These are phyloP conservation scores for Diplotaxis tenuifolia DNA, from an alignment of 345 rosid genomes.

Conservation along the genomic window DNA sequence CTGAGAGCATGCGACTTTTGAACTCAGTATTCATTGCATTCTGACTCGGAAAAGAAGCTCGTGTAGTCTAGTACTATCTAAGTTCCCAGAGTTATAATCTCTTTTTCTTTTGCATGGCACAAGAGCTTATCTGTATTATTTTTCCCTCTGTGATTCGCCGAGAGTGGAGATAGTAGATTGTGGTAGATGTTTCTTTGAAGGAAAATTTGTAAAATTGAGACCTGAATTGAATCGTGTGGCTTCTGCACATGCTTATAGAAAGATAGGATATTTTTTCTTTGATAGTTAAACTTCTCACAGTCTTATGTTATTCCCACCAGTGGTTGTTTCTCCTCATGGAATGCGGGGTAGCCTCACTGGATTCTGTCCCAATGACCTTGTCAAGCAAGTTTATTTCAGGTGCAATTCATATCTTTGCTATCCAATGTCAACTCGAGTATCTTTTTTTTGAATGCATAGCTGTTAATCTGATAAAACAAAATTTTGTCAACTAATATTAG, in stretches of 20 bases:
- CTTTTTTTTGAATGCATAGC: background rate
- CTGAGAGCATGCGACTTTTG: slow-evolving; percentile 6
- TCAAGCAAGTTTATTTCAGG: slow-evolving; percentile 91
- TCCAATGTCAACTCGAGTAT: background rate
- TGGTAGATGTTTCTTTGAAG: slow-evolving; percentile 7
- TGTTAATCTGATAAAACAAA: slow-evolving; percentile 2
- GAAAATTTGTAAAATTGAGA: background rate
- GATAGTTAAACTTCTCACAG: slow-evolving; percentile 25
- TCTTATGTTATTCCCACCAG: slow-evolving; percentile 48
- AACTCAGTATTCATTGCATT: slow-evolving; percentile 1
- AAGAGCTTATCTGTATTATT: background rate
- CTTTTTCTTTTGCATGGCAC: background rate
- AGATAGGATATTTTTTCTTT: slow-evolving; percentile 21
- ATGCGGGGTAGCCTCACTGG: slow-evolving; percentile 93
- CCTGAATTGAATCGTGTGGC: background rate
- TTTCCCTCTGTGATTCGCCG: slow-evolving; percentile 12
- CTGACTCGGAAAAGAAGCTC: slow-evolving; percentile 2
- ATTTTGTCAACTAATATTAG: slow-evolving; percentile 13
- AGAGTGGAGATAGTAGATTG: slow-evolving; percentile 1
- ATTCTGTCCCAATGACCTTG: slow-evolving; percentile 85
- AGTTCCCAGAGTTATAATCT: slow-evolving; percentile 9
- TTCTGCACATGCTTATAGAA: slow-evolving; percentile 22
- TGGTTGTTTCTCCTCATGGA: slow-evolving; percentile 96
- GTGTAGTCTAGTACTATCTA: slow-evolving; percentile 10
- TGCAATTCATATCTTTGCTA: slow-evolving; percentile 25